These are phyloP conservation scores for Zygosaccharomyces kombuchaensis DNA, from an alignment of 805 yeast species.

Conservation along the genomic window DNA sequence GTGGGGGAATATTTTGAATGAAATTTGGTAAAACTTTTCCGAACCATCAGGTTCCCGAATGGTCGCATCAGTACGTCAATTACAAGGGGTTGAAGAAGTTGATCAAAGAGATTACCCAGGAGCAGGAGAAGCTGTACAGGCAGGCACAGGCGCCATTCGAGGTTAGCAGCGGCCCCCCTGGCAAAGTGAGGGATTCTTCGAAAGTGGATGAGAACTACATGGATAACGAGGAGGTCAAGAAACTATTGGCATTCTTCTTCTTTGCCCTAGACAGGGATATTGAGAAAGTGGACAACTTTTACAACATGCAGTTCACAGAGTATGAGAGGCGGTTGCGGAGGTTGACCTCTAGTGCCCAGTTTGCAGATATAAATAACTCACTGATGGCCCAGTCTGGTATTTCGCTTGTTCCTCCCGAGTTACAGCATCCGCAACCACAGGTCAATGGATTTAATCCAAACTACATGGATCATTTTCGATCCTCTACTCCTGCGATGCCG, in stretches of 20 bases:
- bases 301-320: conserved; percentile 66
- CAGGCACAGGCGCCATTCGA: conserved; percentile 14
- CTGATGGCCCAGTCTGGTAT: conserved; percentile 9
- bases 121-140: conserved; percentile 36
- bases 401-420: conserved; percentile 4
- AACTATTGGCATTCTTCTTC: conserved; percentile 61
- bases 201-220: conserved; percentile 21
- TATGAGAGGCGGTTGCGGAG: conserved; percentile 64
- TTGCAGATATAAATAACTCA: conserved; percentile 15
- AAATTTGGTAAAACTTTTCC: conserved; percentile 78
- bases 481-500: neutral
- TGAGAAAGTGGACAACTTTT: conserved; percentile 77
- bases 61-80: conserved; percentile 77
- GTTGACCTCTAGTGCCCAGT: conserved; percentile 36
- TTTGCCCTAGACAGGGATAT: conserved; percentile 74
- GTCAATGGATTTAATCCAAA: conserved; percentile 5
- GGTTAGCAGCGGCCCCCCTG: conserved; percentile 14
- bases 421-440: conserved; percentile 12
- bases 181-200: conserved; percentile 12
- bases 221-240: conserved; percentile 41
- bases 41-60: conserved; percentile 90
- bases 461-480: neutral
- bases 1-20: conserved; percentile 37
- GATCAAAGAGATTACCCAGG: conserved; percentile 57
- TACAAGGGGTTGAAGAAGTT: conserved; percentile 79